Base-by-base conservation (phyloP, 2,329 filamentous ascomycete genomes). In the Ramichloridium luteum region DNA sequence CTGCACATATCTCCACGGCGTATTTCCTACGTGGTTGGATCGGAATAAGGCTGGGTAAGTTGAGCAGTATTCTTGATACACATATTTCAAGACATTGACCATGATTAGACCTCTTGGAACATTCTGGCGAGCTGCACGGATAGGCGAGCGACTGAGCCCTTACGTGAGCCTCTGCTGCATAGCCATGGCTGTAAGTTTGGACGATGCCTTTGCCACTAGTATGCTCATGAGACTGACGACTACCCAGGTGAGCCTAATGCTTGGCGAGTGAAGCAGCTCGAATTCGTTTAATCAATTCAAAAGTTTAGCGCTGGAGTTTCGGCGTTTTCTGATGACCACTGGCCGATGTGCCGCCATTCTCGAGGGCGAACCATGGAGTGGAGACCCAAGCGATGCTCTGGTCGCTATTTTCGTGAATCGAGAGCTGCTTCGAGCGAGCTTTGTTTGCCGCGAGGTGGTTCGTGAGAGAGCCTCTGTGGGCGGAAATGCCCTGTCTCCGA, bases 81-180 rank as follows among this genome's bases (percentile, higher is more conserved):
- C 20, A 23, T 23, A 23, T 8, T 9, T n/a, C n/a, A 9, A 8
- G 20, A 23, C 9, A 23, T 25, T 4, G n/a, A 25, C 23, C 5
- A 4, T n/a, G 1, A 23, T 8, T 18, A 43, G 40, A 32, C 42
- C 40, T 26, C 48, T 84, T 47, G 83, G 84, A 31, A 78, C 93
- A 40, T 92, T 96, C 55, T 98, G 90, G 90, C 94, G 96, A 61
- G 85, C 76, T 42, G 90, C 90, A 15, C 70, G 90, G 43, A 76
- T 98, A 54, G 90, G 90, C 22, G 90, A 98, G 65, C 67, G 90
- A 42, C 57, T 98, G 45, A 94, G 85, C 56, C 90, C 90, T 25
- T 96, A 96, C 58, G 83, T 98, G 49, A 92, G 84, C 62, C 65
- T 96, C 55, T 92, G 84, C 57, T 96, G 88, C 56, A 68, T 94